These are phyloP conservation scores for Letharia lupina DNA, from an alignment of 495 filamentous ascomycete genomes.

Conservation along the genomic window DNA sequence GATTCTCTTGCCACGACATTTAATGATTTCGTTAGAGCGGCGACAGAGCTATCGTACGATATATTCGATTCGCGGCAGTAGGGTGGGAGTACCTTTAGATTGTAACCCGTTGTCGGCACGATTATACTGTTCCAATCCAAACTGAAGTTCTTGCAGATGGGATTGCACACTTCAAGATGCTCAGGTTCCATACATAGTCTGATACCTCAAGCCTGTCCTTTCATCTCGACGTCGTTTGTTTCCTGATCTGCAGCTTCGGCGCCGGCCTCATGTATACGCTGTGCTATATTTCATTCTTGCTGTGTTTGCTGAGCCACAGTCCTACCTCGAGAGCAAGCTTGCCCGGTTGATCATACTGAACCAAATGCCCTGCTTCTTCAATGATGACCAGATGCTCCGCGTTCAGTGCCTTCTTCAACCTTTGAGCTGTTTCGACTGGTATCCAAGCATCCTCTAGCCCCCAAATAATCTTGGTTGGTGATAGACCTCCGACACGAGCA, in stretches of 20 bases:
- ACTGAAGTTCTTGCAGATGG: too few relatives aligned
- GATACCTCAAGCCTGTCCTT: too few relatives aligned
- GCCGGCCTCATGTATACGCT: neutral
- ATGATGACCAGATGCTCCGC: conserved; percentile 26
- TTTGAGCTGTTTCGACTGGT: conserved; percentile 27
- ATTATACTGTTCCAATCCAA: too few relatives aligned
- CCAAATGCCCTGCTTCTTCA: conserved; percentile 32
- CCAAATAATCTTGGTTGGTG: conserved; percentile 32
- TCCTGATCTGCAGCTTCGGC: neutral
- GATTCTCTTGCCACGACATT: too few relatives aligned
- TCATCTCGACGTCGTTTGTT: neutral
- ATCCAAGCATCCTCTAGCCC: conserved; percentile 32
- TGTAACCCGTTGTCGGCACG: too few relatives aligned
- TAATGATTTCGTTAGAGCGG: too few relatives aligned
- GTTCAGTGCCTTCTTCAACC: conserved; percentile 22
- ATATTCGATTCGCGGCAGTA: too few relatives aligned
- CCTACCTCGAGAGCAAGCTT: conserved; percentile 29
- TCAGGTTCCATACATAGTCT: too few relatives aligned
- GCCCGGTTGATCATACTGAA: conserved; percentile 32
- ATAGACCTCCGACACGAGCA: conserved; percentile 24
- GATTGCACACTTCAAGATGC: too few relatives aligned
- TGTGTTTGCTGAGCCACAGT: conserved; percentile 15
- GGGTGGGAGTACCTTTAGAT: too few relatives aligned
- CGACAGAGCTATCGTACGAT: too few relatives aligned
- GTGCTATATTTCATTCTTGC: neutral